These are phyloP conservation scores for Ehretia macrophylla DNA, from an alignment of 257 asterid species.

Conservation along the genomic window DNA sequence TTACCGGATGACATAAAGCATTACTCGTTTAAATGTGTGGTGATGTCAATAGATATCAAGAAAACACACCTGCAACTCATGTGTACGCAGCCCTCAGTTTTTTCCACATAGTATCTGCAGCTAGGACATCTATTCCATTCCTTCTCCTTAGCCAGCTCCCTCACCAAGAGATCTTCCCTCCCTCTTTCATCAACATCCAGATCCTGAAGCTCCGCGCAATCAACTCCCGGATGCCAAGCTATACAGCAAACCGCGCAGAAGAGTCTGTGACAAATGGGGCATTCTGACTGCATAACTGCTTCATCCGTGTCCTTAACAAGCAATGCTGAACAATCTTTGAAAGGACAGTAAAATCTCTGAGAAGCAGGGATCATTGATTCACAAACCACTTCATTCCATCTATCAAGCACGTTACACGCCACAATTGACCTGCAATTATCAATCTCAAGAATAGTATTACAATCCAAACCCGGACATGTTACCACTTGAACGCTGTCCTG, in stretches of 20 bases:
- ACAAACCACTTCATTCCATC: conserved; percentile 41
- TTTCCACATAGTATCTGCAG: conserved; percentile 22
- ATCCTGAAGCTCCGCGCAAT: conserved; percentile 17
- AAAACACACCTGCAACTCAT: conserved; percentile 33
- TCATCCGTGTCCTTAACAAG: conserved; percentile 17
- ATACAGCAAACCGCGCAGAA: conserved; percentile 24
- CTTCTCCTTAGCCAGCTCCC: conserved; percentile 6
- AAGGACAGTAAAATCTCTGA: conserved; percentile 33
- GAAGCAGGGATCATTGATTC: conserved; percentile 30
- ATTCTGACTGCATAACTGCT: conserved; percentile 2
- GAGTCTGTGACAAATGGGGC: conserved; percentile 17
- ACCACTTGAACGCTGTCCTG: background rate
- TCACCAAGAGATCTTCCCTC: conserved; percentile 18
- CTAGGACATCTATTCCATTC: conserved; percentile 27
- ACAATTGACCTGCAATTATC: conserved; percentile 21
- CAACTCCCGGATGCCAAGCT: conserved; percentile 25
- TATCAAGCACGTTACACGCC: conserved; percentile 5
- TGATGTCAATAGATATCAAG: too few species aligned
- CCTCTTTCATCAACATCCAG: conserved; percentile 20
- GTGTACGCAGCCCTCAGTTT: conserved; percentile 15
- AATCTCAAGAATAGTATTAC: conserved; percentile 28
- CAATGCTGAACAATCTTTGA: conserved; percentile 24
- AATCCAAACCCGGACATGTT: conserved; percentile 48
- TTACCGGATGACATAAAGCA: too few species aligned
- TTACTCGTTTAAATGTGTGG: too few species aligned